phyloP scores from a whole-genome alignment of 2,329 filamentous ascomycete species.

The Acrocalymma vagum region DNA sequence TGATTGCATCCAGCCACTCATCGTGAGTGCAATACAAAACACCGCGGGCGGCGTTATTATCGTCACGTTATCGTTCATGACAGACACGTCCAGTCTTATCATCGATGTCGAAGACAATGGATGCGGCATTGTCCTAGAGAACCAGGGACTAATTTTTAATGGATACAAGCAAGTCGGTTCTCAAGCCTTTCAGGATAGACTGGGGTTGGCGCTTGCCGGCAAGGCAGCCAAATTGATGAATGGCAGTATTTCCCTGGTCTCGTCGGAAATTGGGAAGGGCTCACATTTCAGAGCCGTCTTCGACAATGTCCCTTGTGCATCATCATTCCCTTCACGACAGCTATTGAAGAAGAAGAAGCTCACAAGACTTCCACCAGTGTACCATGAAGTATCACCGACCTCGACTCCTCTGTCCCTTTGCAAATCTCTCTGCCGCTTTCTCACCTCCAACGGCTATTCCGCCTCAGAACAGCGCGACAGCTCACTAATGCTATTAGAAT shows the following conservation, averaged over 20 bases:
- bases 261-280: slow-evolving; percentile 44
- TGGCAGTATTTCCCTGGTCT: slow-evolving; percentile 49
- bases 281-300: slow-evolving; percentile 53
- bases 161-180: slow-evolving; percentile 53
- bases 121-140: slow-evolving; percentile 45
- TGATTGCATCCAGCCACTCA: slow-evolving; percentile 53
- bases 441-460: slow-evolving; percentile 18
- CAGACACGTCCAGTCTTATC: slow-evolving; percentile 39
- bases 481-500: slow-evolving; percentile 35
- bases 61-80: slow-evolving; percentile 39
- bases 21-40: slow-evolving; percentile 55
- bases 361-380: slow-evolving; percentile 12
- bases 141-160: slow-evolving; percentile 53
- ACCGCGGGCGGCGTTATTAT: slow-evolving; percentile 48
- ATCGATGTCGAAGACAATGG: slow-evolving; percentile 57
- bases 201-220: slow-evolving; percentile 54
- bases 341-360: slow-evolving; percentile 12
- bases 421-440: slow-evolving; percentile 22
- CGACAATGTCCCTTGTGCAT: slow-evolving; percentile 30
- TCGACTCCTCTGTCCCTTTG: slow-evolving; percentile 17
- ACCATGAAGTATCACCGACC: slow-evolving; percentile 18
- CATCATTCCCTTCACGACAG: slow-evolving; percentile 22
- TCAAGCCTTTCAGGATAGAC: slow-evolving; percentile 50
- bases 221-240: slow-evolving; percentile 53
- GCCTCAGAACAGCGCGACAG: slow-evolving; percentile 14